These are phyloP conservation scores for Kwoniella shandongensis DNA, from an alignment of 768 basidiomycete species.

Conservation along the genomic window DNA sequence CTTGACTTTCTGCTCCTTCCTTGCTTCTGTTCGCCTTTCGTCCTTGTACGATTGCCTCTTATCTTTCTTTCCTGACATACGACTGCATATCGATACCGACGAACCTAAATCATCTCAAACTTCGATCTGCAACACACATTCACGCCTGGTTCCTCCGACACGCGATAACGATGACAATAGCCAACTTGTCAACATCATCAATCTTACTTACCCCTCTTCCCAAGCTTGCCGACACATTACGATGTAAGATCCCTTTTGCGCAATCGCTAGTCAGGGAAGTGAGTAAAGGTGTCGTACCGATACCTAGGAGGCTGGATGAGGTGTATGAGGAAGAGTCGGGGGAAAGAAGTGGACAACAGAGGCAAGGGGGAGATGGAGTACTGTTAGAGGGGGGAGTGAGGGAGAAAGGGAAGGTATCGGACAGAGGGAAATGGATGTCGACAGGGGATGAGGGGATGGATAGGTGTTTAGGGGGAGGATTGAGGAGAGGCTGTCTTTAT, in stretches of 20 bases:
- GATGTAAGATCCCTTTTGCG: conserved; percentile 9
- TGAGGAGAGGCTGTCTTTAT: conserved; percentile 76
- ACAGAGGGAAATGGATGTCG: conserved; percentile 61
- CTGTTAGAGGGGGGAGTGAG: no score
- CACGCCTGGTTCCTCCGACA: no score
- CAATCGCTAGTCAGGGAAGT: conserved; percentile 58
- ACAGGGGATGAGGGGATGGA: conserved; percentile 76
- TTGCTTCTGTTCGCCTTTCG: background rate
- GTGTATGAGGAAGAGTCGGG: conserved; percentile 11
- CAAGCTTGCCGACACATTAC: conserved; percentile 9
- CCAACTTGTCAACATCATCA: conserved; percentile 12
- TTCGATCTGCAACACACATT: no score
- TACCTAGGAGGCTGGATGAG: conserved; percentile 10
- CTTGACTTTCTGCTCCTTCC: background rate
- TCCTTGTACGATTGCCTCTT: background rate
- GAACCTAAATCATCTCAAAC: conserved; percentile 4
- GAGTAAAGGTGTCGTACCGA: conserved; percentile 56
- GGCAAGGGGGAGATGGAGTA: no score
- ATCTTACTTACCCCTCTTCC: conserved; percentile 17
- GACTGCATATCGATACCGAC: background rate
- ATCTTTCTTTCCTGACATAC: background rate
- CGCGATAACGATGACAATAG: conserved; percentile 6
- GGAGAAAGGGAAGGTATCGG: conserved; percentile 9
- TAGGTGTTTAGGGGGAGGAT: conserved; percentile 70
- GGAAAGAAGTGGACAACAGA: background rate